These are phyloP conservation scores for Tylopilus sp. DNA, from an alignment of 768 basidiomycete genomes.

Conservation along the genomic window DNA sequence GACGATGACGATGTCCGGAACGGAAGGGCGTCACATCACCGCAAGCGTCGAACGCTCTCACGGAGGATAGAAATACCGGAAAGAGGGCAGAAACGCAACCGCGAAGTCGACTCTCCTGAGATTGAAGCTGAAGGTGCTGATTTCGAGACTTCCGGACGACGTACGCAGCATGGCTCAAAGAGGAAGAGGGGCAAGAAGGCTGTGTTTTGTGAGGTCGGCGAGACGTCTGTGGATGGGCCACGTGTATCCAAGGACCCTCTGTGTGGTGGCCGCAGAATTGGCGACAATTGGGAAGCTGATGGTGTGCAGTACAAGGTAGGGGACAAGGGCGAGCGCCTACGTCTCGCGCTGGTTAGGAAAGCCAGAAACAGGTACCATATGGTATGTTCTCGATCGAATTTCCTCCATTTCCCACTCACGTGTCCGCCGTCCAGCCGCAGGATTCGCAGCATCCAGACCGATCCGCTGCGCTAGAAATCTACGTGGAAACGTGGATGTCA, in stretches of 20 bases:
- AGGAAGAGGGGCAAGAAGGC: constrained; percentile 56
- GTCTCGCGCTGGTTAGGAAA: constrained; percentile 70
- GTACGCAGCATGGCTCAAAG: constrained; percentile 25
- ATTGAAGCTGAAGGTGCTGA: constrained; percentile 21
- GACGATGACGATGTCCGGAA: constrained; percentile 39
- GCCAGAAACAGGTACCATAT: constrained; percentile 66
- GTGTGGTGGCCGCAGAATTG: constrained; percentile 57
- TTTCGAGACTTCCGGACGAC: constrained; percentile 10
- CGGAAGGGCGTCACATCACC: constrained; percentile 42
- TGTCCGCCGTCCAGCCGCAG: constrained; percentile 49
- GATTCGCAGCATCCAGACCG: constrained; percentile 80
- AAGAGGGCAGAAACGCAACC: constrained; percentile 67
- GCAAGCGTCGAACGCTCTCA: constrained; percentile 55
- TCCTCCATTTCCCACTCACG: constrained; percentile 5
- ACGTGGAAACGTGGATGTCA: constrained; percentile 75
- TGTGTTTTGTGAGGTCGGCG: constrained; percentile 38
- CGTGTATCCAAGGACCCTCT: constrained; percentile 45
- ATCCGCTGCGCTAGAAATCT: constrained; percentile 63
- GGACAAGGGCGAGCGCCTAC: constrained; percentile 62
- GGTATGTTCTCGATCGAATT: constrained; percentile 42
- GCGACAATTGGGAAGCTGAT: constrained; percentile 75
- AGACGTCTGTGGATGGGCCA: constrained; percentile 50
- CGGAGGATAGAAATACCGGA: constrained; percentile 47
- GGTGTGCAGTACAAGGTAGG: constrained; percentile 72
- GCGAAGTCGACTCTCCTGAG: constrained; percentile 48